These are phyloP conservation scores for Mallotus japonicus DNA, from an alignment of 441 rosid genomes.

Conservation along the genomic window DNA sequence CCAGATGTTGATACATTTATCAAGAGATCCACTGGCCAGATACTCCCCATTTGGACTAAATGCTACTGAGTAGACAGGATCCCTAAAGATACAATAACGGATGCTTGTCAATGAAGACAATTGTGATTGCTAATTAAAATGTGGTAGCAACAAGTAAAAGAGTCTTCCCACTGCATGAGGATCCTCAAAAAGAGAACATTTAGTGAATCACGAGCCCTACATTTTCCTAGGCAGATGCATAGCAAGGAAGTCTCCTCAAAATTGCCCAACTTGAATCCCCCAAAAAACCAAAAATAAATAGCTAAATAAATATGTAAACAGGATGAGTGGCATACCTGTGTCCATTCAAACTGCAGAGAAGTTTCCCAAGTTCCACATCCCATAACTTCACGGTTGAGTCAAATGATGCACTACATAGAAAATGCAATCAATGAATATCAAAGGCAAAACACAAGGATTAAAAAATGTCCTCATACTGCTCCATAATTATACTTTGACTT, in stretches of 20 bases:
- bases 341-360: slow-evolving; percentile 80
- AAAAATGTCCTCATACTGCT: not conserved
- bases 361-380: slow-evolving; percentile 92
- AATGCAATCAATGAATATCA: slow-evolving; percentile 7
- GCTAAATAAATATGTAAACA: too few relatives aligned
- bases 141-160: not conserved
- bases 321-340: slow-evolving; percentile 60
- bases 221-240: not conserved
- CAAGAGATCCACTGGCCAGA: slow-evolving; percentile 92
- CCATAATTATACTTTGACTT: not conserved
- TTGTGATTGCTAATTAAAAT: slow-evolving; percentile 6
- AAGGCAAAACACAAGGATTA: slow-evolving; percentile 2
- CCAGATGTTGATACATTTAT: slow-evolving; percentile 88
- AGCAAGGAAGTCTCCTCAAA: not conserved
- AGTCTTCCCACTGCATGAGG: not conserved
- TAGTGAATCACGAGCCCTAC: not conserved
- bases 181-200: not conserved
- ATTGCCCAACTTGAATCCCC: not conserved
- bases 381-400: slow-evolving; percentile 96
- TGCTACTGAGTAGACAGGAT: slow-evolving; percentile 93
- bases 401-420: slow-evolving; percentile 77
- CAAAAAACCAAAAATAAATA: too few relatives aligned
- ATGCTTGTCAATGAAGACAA: not conserved
- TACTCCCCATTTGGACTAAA: slow-evolving; percentile 98
- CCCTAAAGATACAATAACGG: slow-evolving; percentile 46